phyloP scores from a whole-genome alignment of 371 early-diverging fungal genomes.

The Syncephalastrum sp. region DNA sequence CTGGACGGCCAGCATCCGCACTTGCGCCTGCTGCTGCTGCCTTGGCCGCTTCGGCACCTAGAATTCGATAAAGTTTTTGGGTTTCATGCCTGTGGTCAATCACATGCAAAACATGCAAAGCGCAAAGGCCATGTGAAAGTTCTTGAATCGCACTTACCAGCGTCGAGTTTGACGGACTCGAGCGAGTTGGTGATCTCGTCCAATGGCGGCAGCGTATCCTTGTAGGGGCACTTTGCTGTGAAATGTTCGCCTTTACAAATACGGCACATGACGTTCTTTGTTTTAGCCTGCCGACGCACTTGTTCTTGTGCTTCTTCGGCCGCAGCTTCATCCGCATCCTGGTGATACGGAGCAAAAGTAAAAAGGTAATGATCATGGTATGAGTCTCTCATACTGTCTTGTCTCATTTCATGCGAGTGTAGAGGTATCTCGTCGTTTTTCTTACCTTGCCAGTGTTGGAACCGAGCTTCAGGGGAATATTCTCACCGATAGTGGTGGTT shows the following conservation, averaged over 20 bases:
- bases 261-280: constrained; percentile 92
- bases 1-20: constrained; percentile 24
- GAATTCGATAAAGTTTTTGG: neutral
- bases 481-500: constrained; percentile 89
- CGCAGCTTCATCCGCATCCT: constrained; percentile 49
- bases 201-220: constrained; percentile 83
- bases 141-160: constrained; percentile 1
- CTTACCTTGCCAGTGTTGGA: constrained; percentile 53
- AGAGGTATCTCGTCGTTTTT: neutral
- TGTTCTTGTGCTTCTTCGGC: constrained; percentile 59
- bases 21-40: constrained; percentile 34
- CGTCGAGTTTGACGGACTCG: constrained; percentile 43
- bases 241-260: constrained; percentile 96
- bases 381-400: neutral
- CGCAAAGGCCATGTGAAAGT: neutral
- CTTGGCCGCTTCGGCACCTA: constrained; percentile 10
- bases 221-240: constrained; percentile 97
- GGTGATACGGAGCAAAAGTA: constrained; percentile 1
- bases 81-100: neutral
- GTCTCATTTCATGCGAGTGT: neutral
- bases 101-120: neutral
- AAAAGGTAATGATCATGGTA: neutral
- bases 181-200: constrained; percentile 55
- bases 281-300: constrained; percentile 48
- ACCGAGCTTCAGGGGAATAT: constrained; percentile 84